Evolutionary conservation across 768 basidiomycete species (phyloP), one percentile per base, ranked within the genome.

Genomic region (Mycena belliarum): DNA sequence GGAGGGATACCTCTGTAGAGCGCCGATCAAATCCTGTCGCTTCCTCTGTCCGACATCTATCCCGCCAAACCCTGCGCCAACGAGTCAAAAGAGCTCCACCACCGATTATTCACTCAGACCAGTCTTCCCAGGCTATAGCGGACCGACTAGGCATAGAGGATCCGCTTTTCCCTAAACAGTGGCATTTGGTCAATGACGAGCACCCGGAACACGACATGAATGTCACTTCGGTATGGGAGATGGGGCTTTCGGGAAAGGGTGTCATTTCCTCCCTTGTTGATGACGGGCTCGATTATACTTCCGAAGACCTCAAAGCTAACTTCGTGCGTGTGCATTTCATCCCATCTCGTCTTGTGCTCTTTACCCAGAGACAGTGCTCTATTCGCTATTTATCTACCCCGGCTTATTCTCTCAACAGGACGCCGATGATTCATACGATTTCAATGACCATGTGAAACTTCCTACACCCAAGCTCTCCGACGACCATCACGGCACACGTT

Each of bases 401-500:
- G 38, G 7, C 15, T 59, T 83, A 84, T 80, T 12, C 77, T 65
- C 73, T 49, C 28, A 4, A 15, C 61, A 97, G 95, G 91, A 87
- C 68, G 84, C 89, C 16, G 85, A 85, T 26, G 86, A 93, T 57
- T 98, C 95, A 0, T 90, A 94, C 69, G 95, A 99, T 72, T 99
- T 93, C 72, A 99, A 99, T 71, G 94, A 96, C 68, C 94, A 98
- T 67, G 85, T 84, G 24, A 76, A 84, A 14, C 78, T 98, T 6
- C 97, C 97, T 7, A 89, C 88, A 29, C 97, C 97, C 0, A 83
- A 87, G 54, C 85, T 96, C 44, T 80, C 78, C 29, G 95, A 98
- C 62, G 97, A 99, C 64, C 91, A 93, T 63, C 97, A 99, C 68
- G 97, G 97, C 10, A 99, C 97, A 0, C 91, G 97, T 4, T 99